These are phyloP conservation scores for Pontederia crassipes DNA, from an alignment of 176 grass and related monocot genomes.

Conservation along the genomic window DNA sequence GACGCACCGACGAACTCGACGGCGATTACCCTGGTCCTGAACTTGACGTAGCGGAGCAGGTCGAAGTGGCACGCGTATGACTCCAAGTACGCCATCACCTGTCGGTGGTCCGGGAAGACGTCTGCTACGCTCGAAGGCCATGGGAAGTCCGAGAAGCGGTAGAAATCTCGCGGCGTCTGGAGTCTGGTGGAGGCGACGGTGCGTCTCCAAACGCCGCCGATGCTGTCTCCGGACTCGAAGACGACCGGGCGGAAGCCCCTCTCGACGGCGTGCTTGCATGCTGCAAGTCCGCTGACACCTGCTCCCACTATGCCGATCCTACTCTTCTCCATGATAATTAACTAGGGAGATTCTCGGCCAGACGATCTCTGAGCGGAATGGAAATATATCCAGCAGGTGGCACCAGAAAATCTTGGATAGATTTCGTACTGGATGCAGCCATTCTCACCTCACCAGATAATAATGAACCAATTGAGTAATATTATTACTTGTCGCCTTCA, in stretches of 20 bases:
- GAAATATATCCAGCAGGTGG: too few species aligned
- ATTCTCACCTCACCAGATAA: too few species aligned
- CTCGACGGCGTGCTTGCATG: slow-evolving; percentile 66
- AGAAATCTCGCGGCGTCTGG: slow-evolving; percentile 27
- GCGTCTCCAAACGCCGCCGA: slow-evolving; percentile 60
- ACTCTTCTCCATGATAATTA: slow-evolving; percentile 26
- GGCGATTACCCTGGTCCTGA: slow-evolving; percentile 26
- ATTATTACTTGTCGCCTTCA: too few species aligned
- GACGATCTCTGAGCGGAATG: too few species aligned
- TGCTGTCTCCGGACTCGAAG: slow-evolving; percentile 31
- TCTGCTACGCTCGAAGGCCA: slow-evolving; percentile 46
- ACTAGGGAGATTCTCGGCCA: too few species aligned
- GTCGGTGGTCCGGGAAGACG: slow-evolving; percentile 16
- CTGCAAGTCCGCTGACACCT: slow-evolving; percentile 56
- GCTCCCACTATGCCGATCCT: slow-evolving; percentile 56
- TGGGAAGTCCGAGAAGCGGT: slow-evolving; percentile 67
- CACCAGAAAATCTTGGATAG: too few species aligned
- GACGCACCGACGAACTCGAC: slow-evolving; percentile 29
- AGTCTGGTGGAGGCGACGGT: slow-evolving; percentile 49
- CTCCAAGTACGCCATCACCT: slow-evolving; percentile 48
- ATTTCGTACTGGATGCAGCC: too few species aligned
- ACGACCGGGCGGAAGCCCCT: slow-evolving; percentile 49
- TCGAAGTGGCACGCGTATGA: slow-evolving; percentile 67
- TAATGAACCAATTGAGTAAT: too few species aligned
- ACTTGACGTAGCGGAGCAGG: slow-evolving; percentile 35